Evolutionary conservation across 768 basidiomycete species (phyloP).

Genomic region (Pulveroboletus sp.): DNA sequence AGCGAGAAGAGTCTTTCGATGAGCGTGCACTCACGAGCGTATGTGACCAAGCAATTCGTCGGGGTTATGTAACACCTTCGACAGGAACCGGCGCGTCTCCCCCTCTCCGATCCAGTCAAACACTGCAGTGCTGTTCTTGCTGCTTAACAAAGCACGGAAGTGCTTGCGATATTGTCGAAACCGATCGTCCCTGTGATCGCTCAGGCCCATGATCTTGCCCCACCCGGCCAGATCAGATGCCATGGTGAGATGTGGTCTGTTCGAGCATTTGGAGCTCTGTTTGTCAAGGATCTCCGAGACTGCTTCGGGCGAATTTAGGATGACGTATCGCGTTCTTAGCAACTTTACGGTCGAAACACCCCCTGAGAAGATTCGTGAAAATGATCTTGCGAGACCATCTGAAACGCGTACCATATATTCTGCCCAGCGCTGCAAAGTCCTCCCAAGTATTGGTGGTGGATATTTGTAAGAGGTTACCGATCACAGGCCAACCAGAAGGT

Average conservation of each 20-base stretch:
- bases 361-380: slow-evolving; percentile 11
- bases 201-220: slow-evolving; percentile 4
- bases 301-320: slow-evolving; percentile 46
- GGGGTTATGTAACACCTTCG: slow-evolving; percentile 15
- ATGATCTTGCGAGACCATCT: background rate
- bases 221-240: slow-evolving; percentile 19
- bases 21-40: slow-evolving; percentile 19
- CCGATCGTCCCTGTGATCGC: slow-evolving; percentile 4
- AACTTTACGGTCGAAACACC: slow-evolving; percentile 22
- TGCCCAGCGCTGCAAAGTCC: slow-evolving; percentile 49
- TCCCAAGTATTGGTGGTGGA: slow-evolving; percentile 48
- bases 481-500: slow-evolving; percentile 33
- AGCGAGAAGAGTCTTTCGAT: too few species aligned
- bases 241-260: slow-evolving; percentile 19
- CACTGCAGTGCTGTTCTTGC: background rate
- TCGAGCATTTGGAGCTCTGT: slow-evolving; percentile 50
- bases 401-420: slow-evolving; percentile 42
- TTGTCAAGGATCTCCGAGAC: slow-evolving; percentile 50
- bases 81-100: slow-evolving; percentile 17
- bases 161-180: slow-evolving; percentile 15
- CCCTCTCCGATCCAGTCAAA: slow-evolving; percentile 20
- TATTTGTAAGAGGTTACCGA: slow-evolving; percentile 55
- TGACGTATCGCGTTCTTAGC: slow-evolving; percentile 44
- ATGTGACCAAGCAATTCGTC: slow-evolving; percentile 17
- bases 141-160: slow-evolving; percentile 9